Evolutionary conservation across 2,329 filamentous ascomycete genomes (phyloP).

Genomic region (Tolypocladium guangdongense): DNA sequence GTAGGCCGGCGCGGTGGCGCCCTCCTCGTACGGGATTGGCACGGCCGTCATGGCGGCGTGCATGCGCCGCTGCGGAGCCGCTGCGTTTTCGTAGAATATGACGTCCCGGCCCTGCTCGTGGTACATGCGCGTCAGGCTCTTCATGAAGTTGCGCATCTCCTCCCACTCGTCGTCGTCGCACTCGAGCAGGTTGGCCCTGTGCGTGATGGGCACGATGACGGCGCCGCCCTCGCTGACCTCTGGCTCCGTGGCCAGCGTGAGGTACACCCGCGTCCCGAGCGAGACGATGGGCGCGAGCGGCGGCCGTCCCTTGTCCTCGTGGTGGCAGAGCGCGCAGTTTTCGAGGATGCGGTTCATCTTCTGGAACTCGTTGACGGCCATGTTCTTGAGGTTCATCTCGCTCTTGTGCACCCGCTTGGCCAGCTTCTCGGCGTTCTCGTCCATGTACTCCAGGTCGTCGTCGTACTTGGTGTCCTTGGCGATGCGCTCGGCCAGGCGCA

Average conservation of each 20-base stretch:
- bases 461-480: constrained; percentile 87
- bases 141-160: constrained; percentile 98
- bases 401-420: constrained; percentile 81
- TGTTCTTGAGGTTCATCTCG: constrained; percentile 77
- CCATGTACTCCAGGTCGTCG: constrained; percentile 91
- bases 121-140: constrained; percentile 86
- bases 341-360: constrained; percentile 82
- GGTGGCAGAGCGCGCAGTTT: constrained; percentile 80
- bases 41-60: constrained; percentile 83
- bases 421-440: constrained; percentile 88
- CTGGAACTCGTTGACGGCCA: constrained; percentile 79
- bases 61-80: constrained; percentile 61
- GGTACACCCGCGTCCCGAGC: constrained; percentile 72
- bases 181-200: constrained; percentile 83
- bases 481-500: constrained; percentile 80
- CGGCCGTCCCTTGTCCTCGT: constrained; percentile 65
- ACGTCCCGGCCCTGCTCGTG: constrained; percentile 87
- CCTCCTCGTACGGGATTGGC: constrained; percentile 83
- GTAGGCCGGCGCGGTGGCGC: constrained; percentile 84
- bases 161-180: constrained; percentile 99
- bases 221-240: constrained; percentile 76
- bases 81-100: constrained; percentile 96
- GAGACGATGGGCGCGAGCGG: constrained; percentile 80
- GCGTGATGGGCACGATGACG: constrained; percentile 79
- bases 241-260: constrained; percentile 83